Percentiles rank a stretch among this genome's conserved stretches.
These are phyloP conservation scores for Chytriomyces sp. DNA, from an alignment of 192 early-diverging fungal species.

Conservation along the genomic window DNA sequence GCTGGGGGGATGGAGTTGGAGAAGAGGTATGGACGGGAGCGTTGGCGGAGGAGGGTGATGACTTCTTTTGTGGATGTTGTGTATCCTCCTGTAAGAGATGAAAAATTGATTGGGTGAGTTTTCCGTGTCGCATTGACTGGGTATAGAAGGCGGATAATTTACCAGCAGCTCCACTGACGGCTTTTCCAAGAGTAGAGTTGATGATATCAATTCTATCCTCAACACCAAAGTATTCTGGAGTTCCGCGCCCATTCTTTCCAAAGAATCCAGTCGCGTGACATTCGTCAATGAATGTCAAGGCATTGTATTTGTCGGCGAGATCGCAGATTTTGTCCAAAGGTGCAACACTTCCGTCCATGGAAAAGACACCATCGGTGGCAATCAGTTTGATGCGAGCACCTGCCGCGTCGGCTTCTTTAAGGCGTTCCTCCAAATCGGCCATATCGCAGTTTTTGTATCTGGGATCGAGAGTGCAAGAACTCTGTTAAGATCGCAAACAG, in stretches of 20 bases:
- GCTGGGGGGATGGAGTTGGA: conserved; percentile 62
- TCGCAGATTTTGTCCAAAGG: conserved; percentile 81
- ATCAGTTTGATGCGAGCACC: conserved; percentile 82
- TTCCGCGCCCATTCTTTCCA: conserved; percentile 29
- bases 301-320: conserved; percentile 85
- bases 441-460: conserved; percentile 56
- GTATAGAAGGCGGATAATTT: not conserved
- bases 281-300: conserved; percentile 81
- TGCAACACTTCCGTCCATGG: conserved; percentile 86
- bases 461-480: not conserved
- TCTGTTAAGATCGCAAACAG: not conserved
- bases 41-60: conserved; percentile 55
- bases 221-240: conserved; percentile 34
- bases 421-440: conserved; percentile 70
- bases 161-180: conserved; percentile 61
- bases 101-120: conserved; percentile 1
- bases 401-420: conserved; percentile 61
- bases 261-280: conserved; percentile 32
- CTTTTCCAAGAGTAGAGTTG: conserved; percentile 67
- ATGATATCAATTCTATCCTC: conserved; percentile 58
- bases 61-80: conserved; percentile 41
- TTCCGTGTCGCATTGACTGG: no score
- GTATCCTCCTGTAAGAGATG: conserved; percentile 51
- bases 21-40: conserved; percentile 61
- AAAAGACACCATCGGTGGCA: conserved; percentile 89